Base-by-base conservation (phyloP, 345 rosid species). In the Kandelia obovata region DNA sequence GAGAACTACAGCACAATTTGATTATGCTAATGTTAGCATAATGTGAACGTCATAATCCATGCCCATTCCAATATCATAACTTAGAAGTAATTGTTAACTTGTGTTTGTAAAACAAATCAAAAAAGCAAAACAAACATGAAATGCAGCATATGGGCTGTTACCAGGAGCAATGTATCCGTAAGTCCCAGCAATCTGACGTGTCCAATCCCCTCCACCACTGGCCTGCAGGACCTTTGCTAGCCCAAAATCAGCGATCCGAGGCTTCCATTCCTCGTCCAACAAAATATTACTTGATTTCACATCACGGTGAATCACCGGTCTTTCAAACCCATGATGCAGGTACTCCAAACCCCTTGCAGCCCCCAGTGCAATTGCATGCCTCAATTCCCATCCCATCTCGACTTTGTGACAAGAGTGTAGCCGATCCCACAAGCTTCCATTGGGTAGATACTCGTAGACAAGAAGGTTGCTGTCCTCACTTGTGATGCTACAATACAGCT, bases 111-210 rank as follows among this genome's bases (percentile, higher is more conserved):
- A 66, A 3, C n/a, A 20, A 32, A 30, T 5, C 25, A 9, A 39
- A 55, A 10, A 21, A 10, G 27, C 20, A 26, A 32, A 6, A 34
- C 46, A 65, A 60, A 58, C 61, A 25, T n/a, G 16, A 46, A 55
- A 67, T 13, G 13, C 21, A 16, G 60, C 53, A 61, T 25, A 21
- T 3, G 19, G 11, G 47, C 55, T 32, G 25, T 62, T 87, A 91
- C 98, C 98, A 6, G 98, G 98, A 71, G 98, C 96, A 53, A 93
- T 91, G 82, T 93, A 93, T 26, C 98, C 98, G 34, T 72, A 78
- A 67, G 98, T 89, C 64, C 98, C 98, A 39, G 89, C 83, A 59
- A 93, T 81, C 35, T 72, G 67, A 62, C 70, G 81, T 55, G 83
- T 77, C 76, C 85, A 88, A 39, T 84, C 81, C 26, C 87, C 92